Percentiles rank a stretch among this genome's conserved stretches.
These are phyloP conservation scores for Globisporangium takayamanum DNA, from an alignment of 352 stramenopile genomes.

Conservation along the genomic window DNA sequence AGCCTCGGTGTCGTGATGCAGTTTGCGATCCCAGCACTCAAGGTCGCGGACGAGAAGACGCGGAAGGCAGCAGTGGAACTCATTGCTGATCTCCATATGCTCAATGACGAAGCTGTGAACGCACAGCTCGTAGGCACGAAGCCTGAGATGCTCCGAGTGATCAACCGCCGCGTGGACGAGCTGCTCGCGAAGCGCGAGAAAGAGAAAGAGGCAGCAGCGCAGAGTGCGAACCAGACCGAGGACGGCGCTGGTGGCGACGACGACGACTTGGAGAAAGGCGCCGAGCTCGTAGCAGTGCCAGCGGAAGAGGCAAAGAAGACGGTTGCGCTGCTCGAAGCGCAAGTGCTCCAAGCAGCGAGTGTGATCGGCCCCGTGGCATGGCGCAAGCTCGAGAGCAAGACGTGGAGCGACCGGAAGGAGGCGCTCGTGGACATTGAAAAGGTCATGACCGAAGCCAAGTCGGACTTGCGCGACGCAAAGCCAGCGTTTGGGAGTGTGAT, in stretches of 20 bases:
- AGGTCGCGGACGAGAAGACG: constrained; percentile 75
- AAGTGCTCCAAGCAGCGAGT: constrained; percentile 28
- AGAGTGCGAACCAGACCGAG: constrained; percentile 43
- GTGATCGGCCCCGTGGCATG: constrained; percentile 60
- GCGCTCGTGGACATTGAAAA: constrained; percentile 73
- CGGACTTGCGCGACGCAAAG: constrained; percentile 59
- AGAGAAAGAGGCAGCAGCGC: constrained; percentile 20
- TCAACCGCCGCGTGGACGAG: constrained; percentile 72
- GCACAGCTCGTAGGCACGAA: constrained; percentile 44
- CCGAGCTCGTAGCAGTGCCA: constrained; percentile 31
- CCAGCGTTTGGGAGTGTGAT: constrained; percentile 48
- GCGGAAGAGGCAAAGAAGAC: constrained; percentile 47
- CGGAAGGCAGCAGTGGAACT: constrained; percentile 62
- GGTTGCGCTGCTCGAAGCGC: constrained; percentile 33
- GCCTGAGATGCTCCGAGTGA: constrained; percentile 69
- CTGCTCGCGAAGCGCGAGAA: constrained; percentile 36
- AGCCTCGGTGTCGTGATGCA: constrained; percentile 58
- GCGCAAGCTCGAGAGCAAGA: constrained; percentile 79
- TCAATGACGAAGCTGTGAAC: constrained; percentile 29
- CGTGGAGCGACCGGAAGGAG: constrained; percentile 79
- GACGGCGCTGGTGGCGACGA: constrained; percentile 17
- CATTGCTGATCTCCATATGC: constrained; percentile 50
- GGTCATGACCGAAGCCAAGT: constrained; percentile 58
- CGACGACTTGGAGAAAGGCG: constrained; percentile 19
- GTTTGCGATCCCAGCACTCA: constrained; percentile 63